Evolutionary conservation across 140 eudicot genomes (phyloP).

Genomic region (Anethum foeniculum): DNA sequence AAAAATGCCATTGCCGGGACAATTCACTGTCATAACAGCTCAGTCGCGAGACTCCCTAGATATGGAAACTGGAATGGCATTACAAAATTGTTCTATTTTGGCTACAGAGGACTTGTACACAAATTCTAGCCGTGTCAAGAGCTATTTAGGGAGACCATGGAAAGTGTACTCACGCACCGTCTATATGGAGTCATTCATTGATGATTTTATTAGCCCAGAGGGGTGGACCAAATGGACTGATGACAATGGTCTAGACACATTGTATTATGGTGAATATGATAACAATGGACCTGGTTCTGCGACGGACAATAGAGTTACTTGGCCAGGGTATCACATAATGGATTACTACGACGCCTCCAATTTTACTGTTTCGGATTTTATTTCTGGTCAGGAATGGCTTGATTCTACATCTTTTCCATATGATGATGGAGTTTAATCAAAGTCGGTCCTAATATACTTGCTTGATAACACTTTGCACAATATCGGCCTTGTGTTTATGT

Average conservation of each 20-base stretch:
- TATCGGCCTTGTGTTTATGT: not conserved
- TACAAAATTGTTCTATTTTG: slow-evolving; percentile 65
- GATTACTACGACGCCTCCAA: slow-evolving; percentile 65
- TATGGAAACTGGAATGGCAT: slow-evolving; percentile 61
- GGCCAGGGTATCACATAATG: slow-evolving; percentile 78
- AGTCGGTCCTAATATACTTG: not conserved
- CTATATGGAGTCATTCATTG: slow-evolving; percentile 58
- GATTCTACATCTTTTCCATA: slow-evolving; percentile 85
- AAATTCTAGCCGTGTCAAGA: slow-evolving; percentile 30
- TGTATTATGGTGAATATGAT: slow-evolving; percentile 77
- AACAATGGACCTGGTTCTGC: slow-evolving; percentile 65
- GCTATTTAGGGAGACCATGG: slow-evolving; percentile 92
- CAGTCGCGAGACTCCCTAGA: slow-evolving; percentile 49
- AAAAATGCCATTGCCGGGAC: slow-evolving; percentile 65
- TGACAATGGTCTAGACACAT: slow-evolving; percentile 45
- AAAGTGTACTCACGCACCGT: slow-evolving; percentile 56
- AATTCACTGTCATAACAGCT: slow-evolving; percentile 77
- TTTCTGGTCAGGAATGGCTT: slow-evolving; percentile 73
- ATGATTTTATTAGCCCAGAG: slow-evolving; percentile 44
- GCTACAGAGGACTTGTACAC: slow-evolving; percentile 49
- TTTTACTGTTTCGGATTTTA: slow-evolving; percentile 64
- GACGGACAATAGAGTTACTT: slow-evolving; percentile 44
- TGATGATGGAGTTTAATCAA: slow-evolving; percentile 49
- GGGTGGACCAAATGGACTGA: slow-evolving; percentile 78
- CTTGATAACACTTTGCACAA: not conserved